Percentiles rank a stretch among this genome's conserved stretches.
Evolutionary conservation across 768 basidiomycete species (phyloP).

Genomic region (Lenzites betulinus): DNA sequence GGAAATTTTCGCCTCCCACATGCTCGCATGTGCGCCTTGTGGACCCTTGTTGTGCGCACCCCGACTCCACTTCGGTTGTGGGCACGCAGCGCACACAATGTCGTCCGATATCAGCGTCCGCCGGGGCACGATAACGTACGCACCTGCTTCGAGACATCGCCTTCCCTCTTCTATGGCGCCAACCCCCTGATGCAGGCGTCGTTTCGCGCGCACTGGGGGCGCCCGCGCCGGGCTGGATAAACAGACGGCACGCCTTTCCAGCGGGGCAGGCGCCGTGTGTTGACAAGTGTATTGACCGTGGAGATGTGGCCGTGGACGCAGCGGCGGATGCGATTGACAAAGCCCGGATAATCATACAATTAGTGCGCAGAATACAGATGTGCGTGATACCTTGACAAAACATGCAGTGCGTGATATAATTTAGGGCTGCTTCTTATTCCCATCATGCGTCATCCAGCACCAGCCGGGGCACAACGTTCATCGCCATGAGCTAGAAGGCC

Average conservation of each 20-base stretch:
- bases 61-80: neutral
- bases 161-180: constrained; percentile 1
- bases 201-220: neutral
- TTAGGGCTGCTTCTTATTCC: constrained; percentile 10
- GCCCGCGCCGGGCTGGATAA: neutral
- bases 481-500: constrained; percentile 26
- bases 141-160: constrained; percentile 12
- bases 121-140: constrained; percentile 14
- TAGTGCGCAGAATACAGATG: constrained; percentile 11
- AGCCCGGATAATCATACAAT: constrained; percentile 10
- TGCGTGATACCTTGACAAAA: constrained; percentile 17
- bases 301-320: too few species aligned
- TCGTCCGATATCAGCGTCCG: constrained; percentile 12
- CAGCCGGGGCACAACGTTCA: constrained; percentile 29
- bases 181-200: constrained; percentile 3
- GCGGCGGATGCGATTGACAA: neutral
- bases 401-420: constrained; percentile 12
- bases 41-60: constrained; percentile 7
- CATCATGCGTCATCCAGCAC: constrained; percentile 29
- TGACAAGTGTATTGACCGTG: too few species aligned
- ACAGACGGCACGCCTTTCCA: neutral
- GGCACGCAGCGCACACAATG: neutral
- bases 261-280: neutral
- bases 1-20: neutral
- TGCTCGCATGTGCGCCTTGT: constrained; percentile 1